Base-by-base conservation (phyloP, 139 green algal genomes). In the Monoraphidium neglectum region DNA sequence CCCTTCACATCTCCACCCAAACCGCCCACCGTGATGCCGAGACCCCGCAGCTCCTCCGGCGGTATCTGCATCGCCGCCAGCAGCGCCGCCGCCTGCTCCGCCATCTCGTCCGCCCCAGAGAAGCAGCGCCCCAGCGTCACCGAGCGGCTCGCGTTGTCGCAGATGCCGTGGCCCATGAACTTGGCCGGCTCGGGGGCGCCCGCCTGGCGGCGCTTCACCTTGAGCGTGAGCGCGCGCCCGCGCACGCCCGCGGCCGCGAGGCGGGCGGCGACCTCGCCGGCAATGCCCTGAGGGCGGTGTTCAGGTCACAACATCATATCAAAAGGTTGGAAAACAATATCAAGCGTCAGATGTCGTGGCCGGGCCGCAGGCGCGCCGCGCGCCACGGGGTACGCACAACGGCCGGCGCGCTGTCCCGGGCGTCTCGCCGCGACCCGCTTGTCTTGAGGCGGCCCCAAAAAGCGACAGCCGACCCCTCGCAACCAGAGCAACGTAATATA, bases 81-180 rank as follows among this genome's bases (percentile, higher is more conserved):
- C 77, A 98, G 80, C 8, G 16, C 57, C 57, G 64, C 36, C 5
- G 76, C 86, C 65, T 87, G 77, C 4, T 65, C 28, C 13, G 77
- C 74, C 23, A 96, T 47, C 6, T 92, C 87, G 2, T 56, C 53
- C 1, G 77, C 53, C 21, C 54, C 53, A 32, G 56, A 67, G 1
- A 76, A 82, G 66, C 73, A 76, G 43, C 59, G 35, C 10, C 49
- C 40, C 16, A 89, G 65, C 16, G 80, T 93, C 24, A 80, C 54
- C 3, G 65, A 87, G 33, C 85, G 62, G 67, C 79, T 93, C 0
- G 94, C 53, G 77, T 87, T 96, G 87, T 98, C 92, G 72, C 96
- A 99, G 6, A 70, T 40, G 16, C 95, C 95, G 73, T 94, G 90
- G 2, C 95, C 95, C 77, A 99, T 83, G 77, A 94, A 97, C 83